phyloP scores from a whole-genome alignment of 768 basidiomycete species.

The Termitomyces sp. region DNA sequence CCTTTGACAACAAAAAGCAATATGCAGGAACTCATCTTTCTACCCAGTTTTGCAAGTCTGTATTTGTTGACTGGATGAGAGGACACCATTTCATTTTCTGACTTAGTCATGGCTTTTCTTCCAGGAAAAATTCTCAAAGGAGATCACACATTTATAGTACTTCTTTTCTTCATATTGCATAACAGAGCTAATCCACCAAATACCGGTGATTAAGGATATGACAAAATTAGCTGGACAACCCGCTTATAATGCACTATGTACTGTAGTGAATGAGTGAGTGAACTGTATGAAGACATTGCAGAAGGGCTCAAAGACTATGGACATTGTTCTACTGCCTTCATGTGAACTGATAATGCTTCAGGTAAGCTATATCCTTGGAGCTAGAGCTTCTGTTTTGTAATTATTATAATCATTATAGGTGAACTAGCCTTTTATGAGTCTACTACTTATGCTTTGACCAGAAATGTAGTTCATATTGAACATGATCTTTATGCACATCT shows the following conservation, averaged over 20 bases:
- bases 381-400: neutral
- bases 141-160: slow-evolving; percentile 1
- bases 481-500: neutral
- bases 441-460: neutral
- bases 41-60: neutral
- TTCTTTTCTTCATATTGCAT: neutral
- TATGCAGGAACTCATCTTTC: neutral
- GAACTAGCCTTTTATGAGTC: slow-evolving; percentile 6
- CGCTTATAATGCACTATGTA: neutral
- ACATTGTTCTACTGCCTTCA: neutral
- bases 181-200: neutral
- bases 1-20: neutral
- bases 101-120: neutral
- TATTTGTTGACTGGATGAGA: neutral
- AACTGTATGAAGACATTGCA: slow-evolving; percentile 4
- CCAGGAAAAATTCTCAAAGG: neutral
- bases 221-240: neutral
- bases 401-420: neutral
- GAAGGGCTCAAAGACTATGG: neutral
- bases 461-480: neutral
- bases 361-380: neutral
- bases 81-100: neutral
- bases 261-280: neutral
- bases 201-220: neutral
- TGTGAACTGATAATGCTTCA: slow-evolving; percentile 1